These are phyloP conservation scores for Nyssa sinensis DNA, from an alignment of 148 eudicot genomes.

Conservation along the genomic window DNA sequence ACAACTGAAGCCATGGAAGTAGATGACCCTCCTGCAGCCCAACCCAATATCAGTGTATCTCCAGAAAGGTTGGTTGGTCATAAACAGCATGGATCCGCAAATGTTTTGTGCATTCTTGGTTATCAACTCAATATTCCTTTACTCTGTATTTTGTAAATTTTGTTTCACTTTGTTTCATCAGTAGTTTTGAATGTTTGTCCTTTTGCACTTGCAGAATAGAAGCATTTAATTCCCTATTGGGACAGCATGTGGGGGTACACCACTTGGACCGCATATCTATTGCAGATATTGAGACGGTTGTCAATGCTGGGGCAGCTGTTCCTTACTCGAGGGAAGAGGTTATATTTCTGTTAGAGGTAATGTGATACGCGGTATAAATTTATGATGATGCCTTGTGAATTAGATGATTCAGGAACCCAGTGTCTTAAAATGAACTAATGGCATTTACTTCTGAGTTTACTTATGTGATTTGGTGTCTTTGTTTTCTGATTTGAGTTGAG, in stretches of 20 bases:
- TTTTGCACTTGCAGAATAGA: slow-evolving; percentile 53
- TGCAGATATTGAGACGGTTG: slow-evolving; percentile 63
- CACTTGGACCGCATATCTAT: slow-evolving; percentile 76
- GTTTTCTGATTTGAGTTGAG: background rate
- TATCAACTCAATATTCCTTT: background rate
- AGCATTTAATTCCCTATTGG: slow-evolving; percentile 66
- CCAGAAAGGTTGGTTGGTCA: slow-evolving; percentile 54
- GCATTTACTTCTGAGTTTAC: background rate
- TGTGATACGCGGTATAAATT: background rate
- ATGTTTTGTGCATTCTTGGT: background rate
- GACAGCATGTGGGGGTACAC: slow-evolving; percentile 74
- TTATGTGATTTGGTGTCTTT: background rate
- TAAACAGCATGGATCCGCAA: background rate
- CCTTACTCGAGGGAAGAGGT: slow-evolving; percentile 67
- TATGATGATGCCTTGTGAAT: background rate
- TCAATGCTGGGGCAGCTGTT: slow-evolving; percentile 59
- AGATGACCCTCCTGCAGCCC: slow-evolving; percentile 66
- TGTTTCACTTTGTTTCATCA: background rate
- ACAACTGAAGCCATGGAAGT: slow-evolving; percentile 71
- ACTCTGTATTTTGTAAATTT: too few relatives aligned
- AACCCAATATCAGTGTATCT: slow-evolving; percentile 35
- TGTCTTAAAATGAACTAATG: background rate
- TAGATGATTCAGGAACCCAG: background rate
- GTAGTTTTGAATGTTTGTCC: slow-evolving; percentile 10
- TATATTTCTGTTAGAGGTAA: slow-evolving; percentile 67